Evolutionary conservation across 257 asterid genomes (phyloP).

Genomic region (Gynochthodes officinalis): DNA sequence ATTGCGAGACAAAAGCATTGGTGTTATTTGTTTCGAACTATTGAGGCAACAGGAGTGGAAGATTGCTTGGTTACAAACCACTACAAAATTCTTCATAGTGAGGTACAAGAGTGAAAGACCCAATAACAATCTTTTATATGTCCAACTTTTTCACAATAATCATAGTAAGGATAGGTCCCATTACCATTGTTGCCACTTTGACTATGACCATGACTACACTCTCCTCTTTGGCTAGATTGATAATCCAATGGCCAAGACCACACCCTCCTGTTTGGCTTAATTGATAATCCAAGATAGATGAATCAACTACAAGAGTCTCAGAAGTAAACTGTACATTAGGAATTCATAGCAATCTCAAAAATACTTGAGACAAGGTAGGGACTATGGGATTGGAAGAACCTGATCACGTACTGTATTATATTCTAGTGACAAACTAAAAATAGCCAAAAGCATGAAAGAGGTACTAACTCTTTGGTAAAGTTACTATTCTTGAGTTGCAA

Average conservation of each 20-base stretch:
- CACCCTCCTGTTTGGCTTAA: not conserved
- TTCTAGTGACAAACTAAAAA: not conserved
- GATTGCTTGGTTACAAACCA: slow-evolving; percentile 3
- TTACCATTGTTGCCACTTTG: not conserved
- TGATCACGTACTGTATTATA: not conserved
- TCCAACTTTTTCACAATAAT: not conserved
- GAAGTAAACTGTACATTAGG: not conserved
- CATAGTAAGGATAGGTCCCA: not conserved
- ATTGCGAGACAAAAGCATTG: not conserved
- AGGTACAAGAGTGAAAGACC: not conserved
- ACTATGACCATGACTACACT: not conserved
- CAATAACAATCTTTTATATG: not conserved
- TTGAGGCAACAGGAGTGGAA: not conserved
- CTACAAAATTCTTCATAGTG: not conserved
- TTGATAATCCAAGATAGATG: not conserved
- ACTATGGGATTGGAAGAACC: not conserved
- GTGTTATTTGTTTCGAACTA: not conserved
- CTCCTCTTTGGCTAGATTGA: not conserved
- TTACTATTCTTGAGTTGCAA: not conserved
- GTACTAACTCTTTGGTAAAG: slow-evolving; percentile 3
- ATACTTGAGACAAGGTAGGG: slow-evolving; percentile 2
- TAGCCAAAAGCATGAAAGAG: not conserved
- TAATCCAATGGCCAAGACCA: not conserved
- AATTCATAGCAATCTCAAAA: not conserved
- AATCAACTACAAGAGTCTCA: not conserved